These are phyloP conservation scores for Nakaseomyces kungkrabaensis DNA, from an alignment of 1,139 yeast genomes.

Conservation along the genomic window DNA sequence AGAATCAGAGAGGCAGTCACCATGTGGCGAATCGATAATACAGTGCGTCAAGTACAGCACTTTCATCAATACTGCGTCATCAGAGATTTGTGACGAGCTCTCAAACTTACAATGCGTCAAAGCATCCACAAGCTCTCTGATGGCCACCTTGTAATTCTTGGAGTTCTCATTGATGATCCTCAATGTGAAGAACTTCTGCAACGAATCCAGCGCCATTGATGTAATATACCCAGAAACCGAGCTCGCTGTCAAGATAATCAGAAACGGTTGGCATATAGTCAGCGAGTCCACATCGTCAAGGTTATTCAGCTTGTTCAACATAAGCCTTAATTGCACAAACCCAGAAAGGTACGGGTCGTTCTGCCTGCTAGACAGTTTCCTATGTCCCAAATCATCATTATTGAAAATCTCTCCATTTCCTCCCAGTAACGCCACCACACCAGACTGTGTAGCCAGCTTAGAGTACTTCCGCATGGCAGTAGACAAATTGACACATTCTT, in stretches of 20 bases:
- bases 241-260: slow-evolving; percentile 72
- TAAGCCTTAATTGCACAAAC: slow-evolving; percentile 64
- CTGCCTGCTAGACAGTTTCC: slow-evolving; percentile 33
- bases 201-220: slow-evolving; percentile 64
- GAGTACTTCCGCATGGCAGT: slow-evolving; percentile 80
- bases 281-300: slow-evolving; percentile 54
- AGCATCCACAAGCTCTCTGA: slow-evolving; percentile 51
- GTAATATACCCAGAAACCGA: slow-evolving; percentile 83
- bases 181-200: slow-evolving; percentile 59
- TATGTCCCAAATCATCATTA: slow-evolving; percentile 9
- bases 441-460: slow-evolving; percentile 39
- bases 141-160: slow-evolving; percentile 39
- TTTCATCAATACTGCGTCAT: slow-evolving; percentile 81
- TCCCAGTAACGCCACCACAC: slow-evolving; percentile 80
- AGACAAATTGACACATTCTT: slow-evolving; percentile 78
- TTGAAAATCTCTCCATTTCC: slow-evolving; percentile 37
- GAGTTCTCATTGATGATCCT: slow-evolving; percentile 40
- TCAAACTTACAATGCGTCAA: slow-evolving; percentile 92
- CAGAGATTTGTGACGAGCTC: slow-evolving; percentile 87
- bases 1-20: slow-evolving; percentile 63
- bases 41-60: slow-evolving; percentile 68
- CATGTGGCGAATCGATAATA: slow-evolving; percentile 55
- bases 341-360: slow-evolving; percentile 65
- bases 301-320: slow-evolving; percentile 46
- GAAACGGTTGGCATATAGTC: slow-evolving; percentile 73